Evolutionary conservation across 2,329 filamentous ascomycete genomes (phyloP).

Genomic region (Alternaria consortialis): DNA sequence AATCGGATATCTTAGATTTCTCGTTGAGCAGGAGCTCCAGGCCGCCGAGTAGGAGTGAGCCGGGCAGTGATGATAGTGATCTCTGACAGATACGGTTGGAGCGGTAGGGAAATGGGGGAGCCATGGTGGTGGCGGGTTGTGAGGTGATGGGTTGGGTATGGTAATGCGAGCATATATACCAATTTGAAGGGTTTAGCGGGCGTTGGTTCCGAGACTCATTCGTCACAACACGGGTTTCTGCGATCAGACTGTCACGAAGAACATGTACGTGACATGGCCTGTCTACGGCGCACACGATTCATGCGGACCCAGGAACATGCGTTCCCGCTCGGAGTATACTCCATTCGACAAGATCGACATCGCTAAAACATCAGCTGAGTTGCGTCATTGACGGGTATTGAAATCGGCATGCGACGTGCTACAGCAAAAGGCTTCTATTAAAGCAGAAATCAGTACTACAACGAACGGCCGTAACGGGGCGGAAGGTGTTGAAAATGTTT

Average conservation of each 20-base stretch:
- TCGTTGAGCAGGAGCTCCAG: constrained; percentile 47
- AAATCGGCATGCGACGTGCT: background rate
- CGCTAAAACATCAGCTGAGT: background rate
- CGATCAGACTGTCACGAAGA: background rate
- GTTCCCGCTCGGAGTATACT: constrained; percentile 17
- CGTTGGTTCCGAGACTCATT: background rate
- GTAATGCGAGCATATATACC: background rate
- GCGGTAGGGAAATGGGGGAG: background rate
- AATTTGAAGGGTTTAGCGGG: constrained; percentile 7
- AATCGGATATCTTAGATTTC: constrained; percentile 59
- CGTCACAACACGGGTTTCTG: background rate
- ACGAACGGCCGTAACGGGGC: background rate
- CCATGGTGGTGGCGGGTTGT: background rate
- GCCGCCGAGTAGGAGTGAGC: constrained; percentile 50
- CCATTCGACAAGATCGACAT: constrained; percentile 9
- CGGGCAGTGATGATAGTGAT: constrained; percentile 46
- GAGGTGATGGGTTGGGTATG: background rate
- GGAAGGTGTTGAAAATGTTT: background rate
- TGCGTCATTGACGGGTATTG: background rate
- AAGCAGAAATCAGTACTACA: background rate
- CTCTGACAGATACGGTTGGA: constrained; percentile 20
- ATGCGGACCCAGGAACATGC: constrained; percentile 2
- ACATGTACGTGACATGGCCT: background rate
- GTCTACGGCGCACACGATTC: background rate
- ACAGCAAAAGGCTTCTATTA: background rate